Evolutionary conservation across 345 rosid species (phyloP).

Genomic region (Lumnitzera racemosa): DNA sequence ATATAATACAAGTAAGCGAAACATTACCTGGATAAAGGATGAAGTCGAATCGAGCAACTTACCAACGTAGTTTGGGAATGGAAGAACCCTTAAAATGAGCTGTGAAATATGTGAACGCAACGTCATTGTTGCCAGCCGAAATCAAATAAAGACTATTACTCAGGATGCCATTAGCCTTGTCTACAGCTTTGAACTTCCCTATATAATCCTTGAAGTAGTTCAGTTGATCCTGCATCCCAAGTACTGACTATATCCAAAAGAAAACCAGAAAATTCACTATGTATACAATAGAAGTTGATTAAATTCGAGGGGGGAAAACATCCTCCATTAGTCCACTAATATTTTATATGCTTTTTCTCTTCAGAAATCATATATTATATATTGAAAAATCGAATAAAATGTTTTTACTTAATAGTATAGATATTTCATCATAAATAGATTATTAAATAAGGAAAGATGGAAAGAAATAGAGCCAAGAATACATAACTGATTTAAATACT

Average conservation of each 20-base stretch:
- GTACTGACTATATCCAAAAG: conserved; percentile 19
- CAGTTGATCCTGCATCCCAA: conserved; percentile 34
- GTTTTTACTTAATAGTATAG: no score
- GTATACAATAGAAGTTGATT: no score
- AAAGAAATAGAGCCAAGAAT: no score
- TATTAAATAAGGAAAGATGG: no score
- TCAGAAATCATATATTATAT: no score
- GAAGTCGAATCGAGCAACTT: conserved; percentile 24
- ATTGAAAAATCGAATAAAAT: no score
- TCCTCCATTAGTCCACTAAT: no score
- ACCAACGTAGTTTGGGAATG: conserved; percentile 25
- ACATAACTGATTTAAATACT: no score
- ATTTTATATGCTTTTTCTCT: no score
- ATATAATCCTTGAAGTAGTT: conserved; percentile 31
- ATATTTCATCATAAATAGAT: no score
- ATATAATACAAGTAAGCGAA: no score
- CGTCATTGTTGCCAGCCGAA: conserved; percentile 50
- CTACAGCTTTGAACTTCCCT: conserved; percentile 22
- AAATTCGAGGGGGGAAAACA: no score
- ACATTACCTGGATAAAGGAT: conserved; percentile 27
- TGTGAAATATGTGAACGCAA: conserved; percentile 36
- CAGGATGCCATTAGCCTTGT: conserved; percentile 19
- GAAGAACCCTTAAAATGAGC: conserved; percentile 13
- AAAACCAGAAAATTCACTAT: background rate
- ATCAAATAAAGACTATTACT: conserved; percentile 19